Evolutionary conservation across 2,329 filamentous ascomycete species (phyloP), one percentile per base, ranked within the genome.

Genomic region (Aureobasidium sp.): DNA sequence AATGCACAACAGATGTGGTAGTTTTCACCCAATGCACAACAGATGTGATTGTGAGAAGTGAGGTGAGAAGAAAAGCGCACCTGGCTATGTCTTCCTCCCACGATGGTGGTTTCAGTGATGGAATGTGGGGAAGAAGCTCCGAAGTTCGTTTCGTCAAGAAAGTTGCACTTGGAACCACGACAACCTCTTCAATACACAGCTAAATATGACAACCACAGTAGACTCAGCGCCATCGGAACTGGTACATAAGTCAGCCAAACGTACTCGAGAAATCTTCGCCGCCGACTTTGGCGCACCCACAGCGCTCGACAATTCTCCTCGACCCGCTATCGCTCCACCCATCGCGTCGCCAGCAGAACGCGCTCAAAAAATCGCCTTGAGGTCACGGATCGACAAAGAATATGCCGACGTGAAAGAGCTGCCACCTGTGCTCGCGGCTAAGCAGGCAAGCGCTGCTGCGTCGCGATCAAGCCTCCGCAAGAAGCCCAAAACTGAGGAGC

Each of bases 381-480:
- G 81, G 34, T 75, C 81, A 60, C 84, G 87, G 52, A 85, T 89
- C 71, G 81, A 81, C 59, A 80, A 79, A 70, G 92, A 97, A 77
- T 97, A 96, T 75, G 83, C 86, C 68, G 80, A 87, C 70, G 87
- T 94, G 26, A 84, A 86, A 71, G 87, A 88, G 65, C 81, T 97
- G 3, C 92, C 92, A 6, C 84, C 87, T 26, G 84, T 84, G 1
- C 81, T 97, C 24, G 89, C 89, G 39, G 87, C 89, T 26, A 94
- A 92, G 72, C 88, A 92, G 74, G 87, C 88, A 15, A 84, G 80
- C 69, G 82, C 83, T 41, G 76, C 78, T 29, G 75, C 80, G 2
- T 78, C 80, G 5, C 77, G 84, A n/a, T 82, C 81, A 9, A 81
- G 83, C 64, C 81, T 86, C 66, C 81, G 85, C 67, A 89, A 86